These are phyloP conservation scores for Zygotorulaspora chibaensis DNA, from an alignment of 805 yeast species.

Conservation along the genomic window DNA sequence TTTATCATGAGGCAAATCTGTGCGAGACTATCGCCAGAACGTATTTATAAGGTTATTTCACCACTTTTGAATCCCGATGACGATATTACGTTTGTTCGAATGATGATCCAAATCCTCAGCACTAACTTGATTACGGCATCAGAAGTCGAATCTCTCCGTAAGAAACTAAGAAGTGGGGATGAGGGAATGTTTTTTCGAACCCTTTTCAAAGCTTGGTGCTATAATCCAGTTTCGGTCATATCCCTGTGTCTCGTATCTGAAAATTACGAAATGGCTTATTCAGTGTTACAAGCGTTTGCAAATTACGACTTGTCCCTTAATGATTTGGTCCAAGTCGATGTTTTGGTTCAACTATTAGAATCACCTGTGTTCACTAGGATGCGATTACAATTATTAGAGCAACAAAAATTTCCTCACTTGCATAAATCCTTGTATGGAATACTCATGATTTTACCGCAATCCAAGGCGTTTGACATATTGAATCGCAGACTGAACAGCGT, in stretches of 20 bases:
- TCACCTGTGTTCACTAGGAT: slow-evolving; percentile 87
- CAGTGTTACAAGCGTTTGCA: slow-evolving; percentile 75
- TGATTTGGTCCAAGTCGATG: slow-evolving; percentile 79
- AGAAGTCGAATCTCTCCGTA: slow-evolving; percentile 68
- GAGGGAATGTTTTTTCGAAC: slow-evolving; percentile 69
- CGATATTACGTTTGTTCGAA: slow-evolving; percentile 66
- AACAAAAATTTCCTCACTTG: slow-evolving; percentile 72
- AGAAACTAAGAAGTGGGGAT: slow-evolving; percentile 60
- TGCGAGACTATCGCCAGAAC: slow-evolving; percentile 71
- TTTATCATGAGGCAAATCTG: slow-evolving; percentile 82
- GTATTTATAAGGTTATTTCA: slow-evolving; percentile 77
- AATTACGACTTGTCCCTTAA: slow-evolving; percentile 71
- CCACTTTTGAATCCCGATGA: slow-evolving; percentile 59
- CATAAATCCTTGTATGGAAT: slow-evolving; percentile 89
- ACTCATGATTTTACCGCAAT: slow-evolving; percentile 90
- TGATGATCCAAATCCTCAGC: slow-evolving; percentile 81
- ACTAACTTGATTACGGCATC: slow-evolving; percentile 82
- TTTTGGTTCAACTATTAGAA: slow-evolving; percentile 83
- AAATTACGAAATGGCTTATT: slow-evolving; percentile 80
- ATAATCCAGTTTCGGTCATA: slow-evolving; percentile 82
- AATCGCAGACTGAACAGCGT: slow-evolving; percentile 62
- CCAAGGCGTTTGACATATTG: slow-evolving; percentile 79
- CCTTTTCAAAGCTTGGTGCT: slow-evolving; percentile 86
- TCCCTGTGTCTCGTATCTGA: slow-evolving; percentile 82
- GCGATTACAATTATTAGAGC: slow-evolving; percentile 84